Evolutionary conservation across 169 alveolate species (phyloP), one percentile per base, ranked within the genome.

Genomic region (Babesia bovis): DNA sequence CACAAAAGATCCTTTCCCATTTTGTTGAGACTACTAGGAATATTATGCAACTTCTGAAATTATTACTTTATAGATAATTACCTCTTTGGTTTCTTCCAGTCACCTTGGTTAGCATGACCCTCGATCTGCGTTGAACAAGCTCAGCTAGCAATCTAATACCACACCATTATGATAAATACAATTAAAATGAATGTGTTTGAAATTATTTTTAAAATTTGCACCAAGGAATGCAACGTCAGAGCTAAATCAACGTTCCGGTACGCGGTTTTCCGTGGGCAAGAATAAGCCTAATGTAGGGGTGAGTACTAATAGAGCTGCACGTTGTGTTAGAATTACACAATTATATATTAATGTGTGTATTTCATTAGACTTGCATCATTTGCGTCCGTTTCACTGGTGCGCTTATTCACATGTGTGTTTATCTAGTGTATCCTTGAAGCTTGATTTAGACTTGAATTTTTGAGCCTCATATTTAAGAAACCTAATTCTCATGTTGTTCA

Each of bases 381-480:
- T 13, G 45, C 13, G 45, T 38, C 13, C 13, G 7, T 13, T 38
- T 13, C 45, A 38, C 13, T 13, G 13, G 45, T 13, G 13, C n/a
- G 4, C 33, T 35, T 21, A 9, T 60, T 36, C 19, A 19, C 28
- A 4, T 19, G 25, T 63, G 33, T 63, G 36, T 55, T 63, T 47
- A 60, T 63, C 60, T 3, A 63, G 40, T 13, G 73, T 63, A 21
- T 44, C 73, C 60, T 63, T 63, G 60, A 63, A 63, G 35, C 10
- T 44, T n/a, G 23, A 49, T 6, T 21, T 55, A 23, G 28, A 2
- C 23, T 28, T 67, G 68, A 40, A 51, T n/a, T 56, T 50, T 9
- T 75, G 68, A 28, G 85, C 51, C 51, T 75, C 85, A 26, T 75
- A 35, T 50, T 66, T 75, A 23, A 75, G 72, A 21, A 57, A 75